Percentiles rank a stretch among this genome's conserved stretches.
Conservation (phyloP, 805 yeast species). For the Saccharomycopsis sp. region DNA sequence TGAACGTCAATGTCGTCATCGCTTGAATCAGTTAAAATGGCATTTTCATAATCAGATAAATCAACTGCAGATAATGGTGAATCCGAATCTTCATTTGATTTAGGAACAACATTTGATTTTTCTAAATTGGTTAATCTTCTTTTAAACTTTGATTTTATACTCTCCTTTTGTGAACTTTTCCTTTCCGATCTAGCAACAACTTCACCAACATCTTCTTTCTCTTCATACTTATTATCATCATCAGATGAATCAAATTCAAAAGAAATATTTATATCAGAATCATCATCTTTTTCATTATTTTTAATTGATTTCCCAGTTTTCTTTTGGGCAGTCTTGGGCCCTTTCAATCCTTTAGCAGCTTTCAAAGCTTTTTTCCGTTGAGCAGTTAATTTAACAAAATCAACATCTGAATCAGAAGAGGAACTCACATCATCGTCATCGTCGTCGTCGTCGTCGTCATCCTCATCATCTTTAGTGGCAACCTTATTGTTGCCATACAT, state of each 20-base stretch:
- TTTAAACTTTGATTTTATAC: conserved; percentile 36
- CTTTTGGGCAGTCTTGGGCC: conserved; percentile 29
- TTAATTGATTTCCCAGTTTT: conserved; percentile 21
- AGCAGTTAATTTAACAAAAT: conserved; percentile 65
- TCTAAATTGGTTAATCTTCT: conserved; percentile 50
- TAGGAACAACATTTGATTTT: conserved; percentile 34
- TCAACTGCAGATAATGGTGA: conserved; percentile 15
- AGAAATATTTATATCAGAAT: conserved; percentile 34
- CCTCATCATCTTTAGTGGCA: conserved; percentile 34
- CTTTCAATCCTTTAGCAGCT: conserved; percentile 31
- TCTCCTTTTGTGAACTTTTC: conserved; percentile 24
- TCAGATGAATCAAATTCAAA: conserved; percentile 38
- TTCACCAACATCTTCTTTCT: conserved; percentile 60
- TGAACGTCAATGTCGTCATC: conserved; percentile 35
- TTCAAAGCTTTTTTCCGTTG: conserved; percentile 56
- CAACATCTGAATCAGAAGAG: conserved; percentile 62
- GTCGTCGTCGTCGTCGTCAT: conserved; percentile 30
- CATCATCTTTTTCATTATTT: conserved; percentile 12
- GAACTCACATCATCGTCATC: conserved; percentile 32
- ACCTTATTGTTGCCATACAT: conserved; percentile 32
- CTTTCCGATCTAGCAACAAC: conserved; percentile 32
- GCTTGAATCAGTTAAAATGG: conserved; percentile 26
- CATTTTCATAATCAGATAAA: conserved; percentile 15
- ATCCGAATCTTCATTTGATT: conserved; percentile 33
- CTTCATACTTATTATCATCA: conserved; percentile 28